Base-by-base conservation (phyloP, 2,329 filamentous ascomycete species). In the Epichloe uncinata region DNA sequence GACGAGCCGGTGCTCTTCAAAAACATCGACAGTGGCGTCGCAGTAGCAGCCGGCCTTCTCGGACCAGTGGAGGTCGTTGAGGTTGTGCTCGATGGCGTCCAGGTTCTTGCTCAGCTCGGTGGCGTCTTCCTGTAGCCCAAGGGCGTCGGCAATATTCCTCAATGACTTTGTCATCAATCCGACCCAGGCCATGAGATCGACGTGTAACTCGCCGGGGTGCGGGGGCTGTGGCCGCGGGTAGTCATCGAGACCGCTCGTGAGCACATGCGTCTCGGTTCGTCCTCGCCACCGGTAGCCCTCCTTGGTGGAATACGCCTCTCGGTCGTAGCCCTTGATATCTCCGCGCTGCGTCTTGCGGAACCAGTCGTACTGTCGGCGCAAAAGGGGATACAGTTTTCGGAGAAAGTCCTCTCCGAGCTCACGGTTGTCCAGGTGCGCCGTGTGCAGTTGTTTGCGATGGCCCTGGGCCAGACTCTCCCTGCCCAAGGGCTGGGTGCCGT, bases 241-340 rank as follows among this genome's bases (percentile, higher is more conserved):
- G 69, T 98, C 93, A 61, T 98, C 93, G 2, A 98, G 78, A 3
- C 93, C 93, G 48, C 89, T 95, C 5, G 93, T 95, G 45, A 98
- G 75, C 54, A 95, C 85, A 64, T 97, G 93, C 45, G 81, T 79
- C 35, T 86, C 79, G 7, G 87, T 93, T 51, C 93, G 85, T 54
- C 93, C 93, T 50, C 89, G 84, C 93, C 93, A 98, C 57, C 93
- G 81, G 69, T 97, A 98, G 2, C 79, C 93, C 69, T 98, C 93
- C 61, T 86, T 91, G n/a, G 74, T 79, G 7, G 87, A 95, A 66
- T 84, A 94, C 0, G 89, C 87, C 53, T 88, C 81, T 35, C 91
- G 85, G 57, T 96, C 91, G 65, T 96, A 98, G 3, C 84, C 82
- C 64, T 87, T 91, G 65, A 97, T 78, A 56, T 97, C 89, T 18